A percentile compares a stretch with the other conserved stretches of the same genome.
Evolutionary conservation across 1,284 basidiomycete species (phyloP).

Genomic region (Cryptococcus sp.): DNA sequence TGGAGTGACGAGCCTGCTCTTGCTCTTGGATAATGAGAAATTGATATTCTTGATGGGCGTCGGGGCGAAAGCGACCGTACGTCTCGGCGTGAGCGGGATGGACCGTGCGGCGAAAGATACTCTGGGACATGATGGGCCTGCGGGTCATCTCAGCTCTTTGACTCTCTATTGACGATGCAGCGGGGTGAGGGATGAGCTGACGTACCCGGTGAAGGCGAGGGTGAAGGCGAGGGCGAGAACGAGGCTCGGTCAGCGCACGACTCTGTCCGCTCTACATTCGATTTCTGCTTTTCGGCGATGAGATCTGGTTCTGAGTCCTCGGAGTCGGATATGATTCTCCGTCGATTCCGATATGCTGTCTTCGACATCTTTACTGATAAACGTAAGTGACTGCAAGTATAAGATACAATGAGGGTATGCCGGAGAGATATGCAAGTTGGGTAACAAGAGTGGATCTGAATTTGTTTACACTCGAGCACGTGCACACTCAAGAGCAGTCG

Average conservation of each 20-base stretch:
- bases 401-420: too few relatives aligned
- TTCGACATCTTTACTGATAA: neutral
- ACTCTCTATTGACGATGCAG: too few relatives aligned
- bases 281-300: neutral
- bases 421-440: too few relatives aligned
- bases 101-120: neutral
- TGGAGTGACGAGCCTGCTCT: slow-evolving; percentile 5
- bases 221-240: too few relatives aligned
- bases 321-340: slow-evolving; percentile 7
- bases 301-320: neutral
- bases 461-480: too few relatives aligned
- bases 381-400: too few relatives aligned
- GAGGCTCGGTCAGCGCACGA: neutral
- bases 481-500: too few relatives aligned
- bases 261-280: neutral
- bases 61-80: slow-evolving; percentile 12
- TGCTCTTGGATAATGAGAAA: neutral
- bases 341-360: neutral
- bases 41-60: slow-evolving; percentile 14
- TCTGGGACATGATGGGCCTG: neutral
- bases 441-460: too few relatives aligned
- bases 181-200: too few relatives aligned
- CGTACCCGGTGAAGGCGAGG: too few relatives aligned
- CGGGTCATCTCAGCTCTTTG: too few relatives aligned
- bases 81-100: slow-evolving; percentile 10